Conservation (phyloP, 495 filamentous ascomycete genomes). For the Aspergillus cavernicola region DNA sequence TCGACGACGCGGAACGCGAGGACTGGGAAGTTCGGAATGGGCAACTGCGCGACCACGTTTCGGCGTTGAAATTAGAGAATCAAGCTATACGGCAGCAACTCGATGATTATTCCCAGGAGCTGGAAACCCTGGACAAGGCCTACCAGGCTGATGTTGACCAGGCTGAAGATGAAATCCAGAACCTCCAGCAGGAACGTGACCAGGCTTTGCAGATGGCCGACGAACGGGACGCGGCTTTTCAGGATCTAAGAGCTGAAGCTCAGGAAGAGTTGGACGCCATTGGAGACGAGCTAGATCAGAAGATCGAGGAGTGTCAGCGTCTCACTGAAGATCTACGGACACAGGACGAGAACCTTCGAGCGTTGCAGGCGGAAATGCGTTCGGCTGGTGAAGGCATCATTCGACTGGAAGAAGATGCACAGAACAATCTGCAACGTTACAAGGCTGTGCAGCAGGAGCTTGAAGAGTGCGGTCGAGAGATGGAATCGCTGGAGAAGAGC, state of each 20-base stretch:
- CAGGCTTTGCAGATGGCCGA: constrained; percentile 75
- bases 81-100: constrained; percentile 74
- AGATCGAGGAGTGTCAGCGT: constrained; percentile 67
- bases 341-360: constrained; percentile 71
- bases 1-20: constrained; percentile 80
- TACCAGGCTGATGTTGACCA: constrained; percentile 75
- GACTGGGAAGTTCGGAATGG: constrained; percentile 79
- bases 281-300: constrained; percentile 72
- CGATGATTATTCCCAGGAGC: constrained; percentile 60
- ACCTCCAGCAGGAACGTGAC: constrained; percentile 81
- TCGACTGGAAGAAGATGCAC: constrained; percentile 81
- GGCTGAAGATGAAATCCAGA: constrained; percentile 73
- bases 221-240: constrained; percentile 75
- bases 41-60: constrained; percentile 80
- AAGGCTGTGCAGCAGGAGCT: constrained; percentile 73
- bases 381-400: constrained; percentile 81
- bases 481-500: constrained; percentile 70
- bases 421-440: constrained; percentile 59
- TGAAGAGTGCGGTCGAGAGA: constrained; percentile 68
- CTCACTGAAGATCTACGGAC: constrained; percentile 54
- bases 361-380: constrained; percentile 85
- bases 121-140: constrained; percentile 60
- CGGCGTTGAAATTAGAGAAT: constrained; percentile 77
- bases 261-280: constrained; percentile 80
- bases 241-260: constrained; percentile 73